phyloP scores from a whole-genome alignment of 2,329 filamentous ascomycete species.

The Colletotrichum navitas region DNA sequence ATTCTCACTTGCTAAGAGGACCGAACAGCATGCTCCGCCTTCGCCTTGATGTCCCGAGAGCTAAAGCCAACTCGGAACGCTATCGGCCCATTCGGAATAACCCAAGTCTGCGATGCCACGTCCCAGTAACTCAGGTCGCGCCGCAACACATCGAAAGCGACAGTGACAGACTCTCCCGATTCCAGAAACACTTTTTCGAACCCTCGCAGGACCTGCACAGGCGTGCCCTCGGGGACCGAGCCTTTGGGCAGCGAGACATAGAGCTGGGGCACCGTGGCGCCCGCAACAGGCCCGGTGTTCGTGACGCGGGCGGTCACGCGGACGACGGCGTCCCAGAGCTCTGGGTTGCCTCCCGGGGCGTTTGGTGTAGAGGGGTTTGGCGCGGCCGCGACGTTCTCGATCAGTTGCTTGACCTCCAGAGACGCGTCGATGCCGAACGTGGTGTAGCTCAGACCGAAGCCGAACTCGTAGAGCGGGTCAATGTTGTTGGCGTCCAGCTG shows the following conservation, averaged over 20 bases:
- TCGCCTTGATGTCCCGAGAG: constrained; percentile 26
- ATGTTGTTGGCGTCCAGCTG: constrained; percentile 63
- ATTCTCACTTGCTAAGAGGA: background rate
- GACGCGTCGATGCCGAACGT: constrained; percentile 66
- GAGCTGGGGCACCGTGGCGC: constrained; percentile 76
- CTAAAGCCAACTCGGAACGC: constrained; percentile 54
- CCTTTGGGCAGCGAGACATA: constrained; percentile 58
- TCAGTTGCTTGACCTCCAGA: constrained; percentile 54
- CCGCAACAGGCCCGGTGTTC: constrained; percentile 72
- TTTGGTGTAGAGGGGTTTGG: constrained; percentile 55
- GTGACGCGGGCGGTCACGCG: constrained; percentile 70
- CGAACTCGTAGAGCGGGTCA: constrained; percentile 69
- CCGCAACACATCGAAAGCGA: constrained; percentile 68
- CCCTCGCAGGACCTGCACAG: constrained; percentile 70
- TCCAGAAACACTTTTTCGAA: constrained; percentile 72
- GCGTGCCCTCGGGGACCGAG: constrained; percentile 50
- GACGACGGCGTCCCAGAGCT: constrained; percentile 61
- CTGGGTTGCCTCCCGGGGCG: constrained; percentile 57
- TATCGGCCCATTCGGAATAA: constrained; percentile 60
- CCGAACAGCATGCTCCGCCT: constrained; percentile 17
- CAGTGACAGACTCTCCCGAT: constrained; percentile 58
- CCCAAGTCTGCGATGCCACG: constrained; percentile 70
- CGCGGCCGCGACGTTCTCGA: constrained; percentile 50
- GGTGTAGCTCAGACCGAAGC: constrained; percentile 77
- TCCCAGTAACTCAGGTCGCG: constrained; percentile 78